phyloP scores from a whole-genome alignment of 441 rosid genomes.

The Raphanus hybrid region DNA sequence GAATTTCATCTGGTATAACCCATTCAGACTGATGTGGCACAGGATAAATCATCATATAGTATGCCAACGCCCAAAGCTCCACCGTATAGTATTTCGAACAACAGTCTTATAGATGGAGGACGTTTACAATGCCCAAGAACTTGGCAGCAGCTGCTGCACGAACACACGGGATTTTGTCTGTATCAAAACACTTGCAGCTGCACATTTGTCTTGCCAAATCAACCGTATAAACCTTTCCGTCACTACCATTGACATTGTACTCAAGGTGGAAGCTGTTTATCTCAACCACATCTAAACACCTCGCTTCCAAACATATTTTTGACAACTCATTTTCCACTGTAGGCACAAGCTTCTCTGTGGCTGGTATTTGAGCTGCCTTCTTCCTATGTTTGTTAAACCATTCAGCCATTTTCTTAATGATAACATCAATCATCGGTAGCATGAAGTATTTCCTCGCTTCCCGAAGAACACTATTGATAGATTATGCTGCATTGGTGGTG shows the following conservation, averaged over 20 bases:
- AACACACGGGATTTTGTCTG: not conserved
- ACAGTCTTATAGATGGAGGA: not conserved
- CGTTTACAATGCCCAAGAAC: not conserved
- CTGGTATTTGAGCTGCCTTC: not conserved
- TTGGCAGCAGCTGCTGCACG: not conserved
- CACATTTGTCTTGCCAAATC: not conserved
- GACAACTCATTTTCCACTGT: not conserved
- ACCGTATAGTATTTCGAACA: not conserved
- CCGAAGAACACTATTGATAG: not conserved
- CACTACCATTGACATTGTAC: no score
- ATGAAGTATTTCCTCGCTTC: not conserved
- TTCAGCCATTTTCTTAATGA: not conserved
- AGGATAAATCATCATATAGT: not conserved
- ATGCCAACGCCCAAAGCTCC: not conserved
- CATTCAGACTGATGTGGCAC: not conserved
- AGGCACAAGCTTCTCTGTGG: not conserved
- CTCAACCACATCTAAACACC: no score
- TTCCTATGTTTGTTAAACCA: not conserved
- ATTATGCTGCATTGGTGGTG: not conserved
- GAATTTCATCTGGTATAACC: not conserved
- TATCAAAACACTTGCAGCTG: not conserved
- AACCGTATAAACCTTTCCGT: not conserved
- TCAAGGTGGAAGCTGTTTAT: no score
- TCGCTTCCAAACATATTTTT: no score
- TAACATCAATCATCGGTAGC: not conserved